Evolutionary conservation across 1,284 basidiomycete species (phyloP), one percentile per base, ranked within the genome.

Genomic region (Ustilago nuda): DNA sequence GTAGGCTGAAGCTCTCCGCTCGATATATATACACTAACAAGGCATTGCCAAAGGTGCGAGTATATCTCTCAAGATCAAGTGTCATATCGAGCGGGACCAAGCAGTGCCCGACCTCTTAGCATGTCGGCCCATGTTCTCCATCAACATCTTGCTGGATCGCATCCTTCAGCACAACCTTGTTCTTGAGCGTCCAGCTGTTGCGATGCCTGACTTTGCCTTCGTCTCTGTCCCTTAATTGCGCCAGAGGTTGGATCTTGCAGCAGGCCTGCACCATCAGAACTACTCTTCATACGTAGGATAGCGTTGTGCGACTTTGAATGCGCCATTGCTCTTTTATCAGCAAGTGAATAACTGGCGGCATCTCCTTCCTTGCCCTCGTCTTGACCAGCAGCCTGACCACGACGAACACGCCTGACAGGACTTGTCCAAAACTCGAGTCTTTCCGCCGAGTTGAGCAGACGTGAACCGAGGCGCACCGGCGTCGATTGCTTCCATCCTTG

Each of bases 401-500:
- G 55, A 45, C 39, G 32, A 7, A 33, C 17, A 5, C 46, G 23
- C 7, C 60, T 27, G 8, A 55, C 8, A 11, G 51, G 17, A 12
- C 36, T 35, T 13, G 19, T 50, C 52, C 30, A 58, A 30, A 62
- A 68, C n/a, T 56, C 43, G 36, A 35, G 17, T 19, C 70, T 33
- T 8, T 72, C 64, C 2, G 41, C 56, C 13, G 64, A 41, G 43
- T 72, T 66, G 27, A 56, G 41, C 60, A 72, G 3, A 8, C 70
- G 51, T 30, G 55, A 48, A 6, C 56, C 59, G 2, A 67, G 8
- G 13, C 57, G 46, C 12, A 64, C 70, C 1, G 70, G 60, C 19
- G 70, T 72, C 35, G 70, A 72, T 19, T 66, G 70, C 56, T 35
- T 45, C 64, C 70, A 72, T n/a, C 64, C 70, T 19, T 61, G 60